Base-by-base conservation (phyloP, 1,284 basidiomycete genomes). In the Fistulinella cinereoalba region DNA sequence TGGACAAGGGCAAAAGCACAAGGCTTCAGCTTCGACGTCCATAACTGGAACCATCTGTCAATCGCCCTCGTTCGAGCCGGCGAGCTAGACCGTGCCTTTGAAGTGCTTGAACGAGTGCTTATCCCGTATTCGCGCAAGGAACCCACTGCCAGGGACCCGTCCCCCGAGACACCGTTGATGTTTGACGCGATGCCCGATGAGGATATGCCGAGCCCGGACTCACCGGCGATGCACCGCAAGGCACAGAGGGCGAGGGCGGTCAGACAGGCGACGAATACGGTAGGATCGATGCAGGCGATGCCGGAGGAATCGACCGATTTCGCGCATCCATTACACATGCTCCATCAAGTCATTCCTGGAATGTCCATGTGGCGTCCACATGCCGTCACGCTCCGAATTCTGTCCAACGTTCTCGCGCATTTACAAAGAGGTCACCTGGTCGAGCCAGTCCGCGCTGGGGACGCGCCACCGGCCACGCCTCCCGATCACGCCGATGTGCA, bases 41-140 rank as follows among this genome's bases (percentile, higher is more conserved):
- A 88, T 57, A 98, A 97, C 67, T 99, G 92, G 88, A 98, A 97
- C 62, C 84, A 92, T 58, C 75, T 96, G 21, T 79, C 76, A 21
- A 72, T 85, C 4, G 88, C 86, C 12, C 77, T 96, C 27, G 74
- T 92, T 24, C 80, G 86, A 27, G 88, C 86, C 0, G 93, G 88
- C 16, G 81, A 96, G 57, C 65, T 84, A 7, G 81, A 85, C 53
- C 85, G 86, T 39, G 93, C 92, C 3, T 91, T 96, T 65, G 82
- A 86, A 56, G 75, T 97, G 21, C 68, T 93, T 23, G 91, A 97
- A 64, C 75, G 79, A 37, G 81, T 97, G 33, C 75, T 97, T 44
- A 57, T 93, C 15, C 83, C 83, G 0, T 79, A 80, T 56, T 75
- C 78, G 40, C 70, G 65, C 15, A 67, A 70, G 52, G 64, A 61